Percentiles rank a stretch among this genome's conserved stretches.
Evolutionary conservation across 495 filamentous ascomycete genomes (phyloP).

Genomic region (Neurospora terricola): DNA sequence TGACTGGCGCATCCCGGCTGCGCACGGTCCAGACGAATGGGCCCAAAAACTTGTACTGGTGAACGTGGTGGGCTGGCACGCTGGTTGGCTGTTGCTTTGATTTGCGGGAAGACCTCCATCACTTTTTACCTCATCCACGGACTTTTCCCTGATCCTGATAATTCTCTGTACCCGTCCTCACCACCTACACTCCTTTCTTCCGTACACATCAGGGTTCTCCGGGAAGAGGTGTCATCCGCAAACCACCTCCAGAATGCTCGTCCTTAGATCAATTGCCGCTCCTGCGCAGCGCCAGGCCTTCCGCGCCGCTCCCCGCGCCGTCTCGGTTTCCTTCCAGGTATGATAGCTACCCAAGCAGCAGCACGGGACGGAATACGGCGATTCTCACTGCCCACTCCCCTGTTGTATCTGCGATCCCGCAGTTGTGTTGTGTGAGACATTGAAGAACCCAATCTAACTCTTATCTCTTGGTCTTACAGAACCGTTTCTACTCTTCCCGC

Average conservation of each 20-base stretch:
- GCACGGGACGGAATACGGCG: background rate
- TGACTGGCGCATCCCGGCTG: background rate
- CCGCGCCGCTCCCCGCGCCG: slow-evolving; percentile 34
- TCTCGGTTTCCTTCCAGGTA: slow-evolving; percentile 36
- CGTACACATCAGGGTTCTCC: background rate
- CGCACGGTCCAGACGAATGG: background rate
- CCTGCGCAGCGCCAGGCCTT: slow-evolving; percentile 43
- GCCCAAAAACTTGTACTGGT: background rate
- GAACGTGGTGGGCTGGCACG: background rate
- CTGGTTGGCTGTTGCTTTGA: slow-evolving; percentile 1
- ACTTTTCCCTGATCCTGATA: slow-evolving; percentile 2
- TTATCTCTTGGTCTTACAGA: background rate
- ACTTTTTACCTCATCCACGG: slow-evolving; percentile 9
- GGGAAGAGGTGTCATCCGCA: background rate
- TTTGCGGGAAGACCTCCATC: background rate
- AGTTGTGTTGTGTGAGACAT: background rate
- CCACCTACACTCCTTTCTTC: slow-evolving; percentile 1
- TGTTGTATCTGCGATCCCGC: background rate
- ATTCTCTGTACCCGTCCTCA: slow-evolving; percentile 1
- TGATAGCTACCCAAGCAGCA: slow-evolving; percentile 11
- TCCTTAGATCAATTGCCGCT: slow-evolving; percentile 40
- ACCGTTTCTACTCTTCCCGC: slow-evolving; percentile 33
- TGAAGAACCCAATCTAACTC: background rate
- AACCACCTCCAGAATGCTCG: slow-evolving; percentile 34
- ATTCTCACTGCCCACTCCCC: background rate